Conservation (phyloP, 164 flowering plant genomes). For the Warburgia ugandensis region DNA sequence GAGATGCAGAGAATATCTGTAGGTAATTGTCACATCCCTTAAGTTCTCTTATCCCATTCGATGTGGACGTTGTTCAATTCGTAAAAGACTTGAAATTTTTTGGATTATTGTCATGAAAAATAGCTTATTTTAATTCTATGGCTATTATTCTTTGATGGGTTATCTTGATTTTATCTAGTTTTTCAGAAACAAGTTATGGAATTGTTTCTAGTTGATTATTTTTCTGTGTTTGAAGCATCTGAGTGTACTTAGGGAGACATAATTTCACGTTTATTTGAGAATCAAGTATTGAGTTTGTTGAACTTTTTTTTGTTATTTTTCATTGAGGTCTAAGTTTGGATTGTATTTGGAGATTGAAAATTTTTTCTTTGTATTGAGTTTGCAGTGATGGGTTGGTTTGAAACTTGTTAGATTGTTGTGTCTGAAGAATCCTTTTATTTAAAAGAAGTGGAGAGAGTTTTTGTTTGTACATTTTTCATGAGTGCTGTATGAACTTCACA, state of each 20-base stretch:
- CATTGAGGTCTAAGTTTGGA: too few species aligned
- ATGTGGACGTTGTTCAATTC: neutral
- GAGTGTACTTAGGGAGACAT: too few species aligned
- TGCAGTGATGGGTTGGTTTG: too few species aligned
- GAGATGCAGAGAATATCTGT: constrained; percentile 87
- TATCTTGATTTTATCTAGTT: neutral
- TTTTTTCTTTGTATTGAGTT: too few species aligned
- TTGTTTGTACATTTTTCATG: neutral
- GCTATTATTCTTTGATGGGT: constrained; percentile 1
- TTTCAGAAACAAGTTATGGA: too few species aligned
- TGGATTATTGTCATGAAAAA: neutral
- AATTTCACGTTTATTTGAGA: too few species aligned
- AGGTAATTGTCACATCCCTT: constrained; percentile 29
- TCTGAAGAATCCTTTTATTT: neutral
- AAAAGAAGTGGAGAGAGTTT: neutral
- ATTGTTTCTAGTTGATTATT: too few species aligned
- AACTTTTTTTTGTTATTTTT: too few species aligned
- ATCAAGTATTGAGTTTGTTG: too few species aligned
- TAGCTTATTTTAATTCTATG: neutral
- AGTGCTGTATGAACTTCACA: too few species aligned
- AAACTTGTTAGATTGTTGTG: neutral
- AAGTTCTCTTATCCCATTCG: neutral
- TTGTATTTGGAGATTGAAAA: too few species aligned
- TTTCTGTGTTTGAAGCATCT: too few species aligned
- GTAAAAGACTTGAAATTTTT: neutral